These are phyloP conservation scores for Suillus paluster DNA, from an alignment of 768 basidiomycete genomes.

Conservation along the genomic window DNA sequence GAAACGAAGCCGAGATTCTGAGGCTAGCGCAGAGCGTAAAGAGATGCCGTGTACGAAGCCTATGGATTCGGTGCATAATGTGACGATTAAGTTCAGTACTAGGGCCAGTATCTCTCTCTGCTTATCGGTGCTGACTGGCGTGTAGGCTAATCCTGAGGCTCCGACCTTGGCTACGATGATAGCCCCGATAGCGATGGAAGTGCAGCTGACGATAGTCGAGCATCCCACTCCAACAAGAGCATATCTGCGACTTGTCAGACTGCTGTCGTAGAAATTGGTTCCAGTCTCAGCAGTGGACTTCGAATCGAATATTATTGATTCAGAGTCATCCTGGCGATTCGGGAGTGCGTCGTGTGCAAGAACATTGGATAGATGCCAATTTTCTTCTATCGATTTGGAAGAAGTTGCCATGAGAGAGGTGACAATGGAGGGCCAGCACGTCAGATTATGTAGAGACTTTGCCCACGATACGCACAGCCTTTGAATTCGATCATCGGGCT, in stretches of 20 bases:
- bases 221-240: conserved; percentile 29
- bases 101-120: conserved; percentile 27
- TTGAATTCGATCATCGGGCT: too few species aligned
- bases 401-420: too few species aligned
- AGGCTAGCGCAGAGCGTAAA: conserved; percentile 31
- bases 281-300: conserved; percentile 14
- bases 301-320: neutral
- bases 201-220: conserved; percentile 24
- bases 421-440: too few species aligned
- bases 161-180: neutral
- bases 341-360: too few species aligned
- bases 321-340: neutral
- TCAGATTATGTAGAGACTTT: too few species aligned
- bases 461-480: too few species aligned
- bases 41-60: conserved; percentile 33
- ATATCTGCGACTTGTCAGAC: conserved; percentile 25
- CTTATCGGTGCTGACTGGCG: too few species aligned
- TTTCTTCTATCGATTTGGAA: too few species aligned
- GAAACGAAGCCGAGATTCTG: conserved; percentile 28
- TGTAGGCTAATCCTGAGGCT: conserved; percentile 11
- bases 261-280: conserved; percentile 32
- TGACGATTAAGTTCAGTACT: conserved; percentile 31
- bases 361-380: too few species aligned
- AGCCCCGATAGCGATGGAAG: conserved; percentile 28
- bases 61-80: conserved; percentile 33